These are phyloP conservation scores for Metrosideros polymorpha DNA, from an alignment of 441 rosid genomes.

Conservation along the genomic window DNA sequence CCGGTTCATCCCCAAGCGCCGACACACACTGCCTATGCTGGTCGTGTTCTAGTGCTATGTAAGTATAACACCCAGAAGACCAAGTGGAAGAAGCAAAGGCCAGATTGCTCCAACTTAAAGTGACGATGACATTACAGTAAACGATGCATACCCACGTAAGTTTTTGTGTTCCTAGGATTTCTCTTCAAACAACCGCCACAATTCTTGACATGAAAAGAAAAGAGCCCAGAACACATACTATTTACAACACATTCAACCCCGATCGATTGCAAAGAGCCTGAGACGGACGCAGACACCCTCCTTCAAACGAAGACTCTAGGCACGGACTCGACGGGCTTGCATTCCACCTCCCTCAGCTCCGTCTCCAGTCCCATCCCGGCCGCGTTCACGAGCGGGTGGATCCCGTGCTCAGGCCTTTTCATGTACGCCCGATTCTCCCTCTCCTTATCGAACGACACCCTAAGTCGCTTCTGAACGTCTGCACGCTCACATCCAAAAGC, in stretches of 20 bases:
- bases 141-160: neutral
- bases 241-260: neutral
- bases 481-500: neutral
- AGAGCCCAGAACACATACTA: neutral
- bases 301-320: slow-evolving; percentile 23
- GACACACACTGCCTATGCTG: too few relatives aligned
- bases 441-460: slow-evolving; percentile 35
- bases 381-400: slow-evolving; percentile 65
- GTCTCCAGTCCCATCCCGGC: slow-evolving; percentile 47
- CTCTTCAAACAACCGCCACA: neutral
- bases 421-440: slow-evolving; percentile 40
- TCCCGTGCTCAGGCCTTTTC: slow-evolving; percentile 45
- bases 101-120: neutral
- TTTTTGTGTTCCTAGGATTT: neutral
- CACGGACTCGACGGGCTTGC: slow-evolving; percentile 26
- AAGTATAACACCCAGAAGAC: too few relatives aligned
- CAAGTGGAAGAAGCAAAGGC: neutral
- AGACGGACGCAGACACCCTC: neutral
- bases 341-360: slow-evolving; percentile 40
- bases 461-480: slow-evolving; percentile 5
- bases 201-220: neutral
- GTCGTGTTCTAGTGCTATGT: too few relatives aligned
- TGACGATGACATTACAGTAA: neutral
- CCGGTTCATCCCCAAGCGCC: neutral
- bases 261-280: neutral